These are phyloP conservation scores for Aspergillus bertholletiae DNA, from an alignment of 495 filamentous ascomycete genomes.

Conservation along the genomic window DNA sequence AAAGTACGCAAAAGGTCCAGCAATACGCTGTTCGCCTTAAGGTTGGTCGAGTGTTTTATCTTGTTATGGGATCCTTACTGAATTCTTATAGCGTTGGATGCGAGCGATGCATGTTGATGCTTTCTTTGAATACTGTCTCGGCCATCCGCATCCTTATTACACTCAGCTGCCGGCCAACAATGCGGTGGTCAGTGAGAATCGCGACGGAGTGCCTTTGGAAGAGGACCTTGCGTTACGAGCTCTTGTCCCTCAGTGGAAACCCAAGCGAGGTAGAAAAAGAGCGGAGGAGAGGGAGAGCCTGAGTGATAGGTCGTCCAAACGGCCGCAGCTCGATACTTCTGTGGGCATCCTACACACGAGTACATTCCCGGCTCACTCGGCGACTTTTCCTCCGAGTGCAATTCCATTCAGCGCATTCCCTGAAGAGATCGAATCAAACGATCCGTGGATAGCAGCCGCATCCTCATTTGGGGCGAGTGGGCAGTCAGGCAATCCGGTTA, in stretches of 20 bases:
- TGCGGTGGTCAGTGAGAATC: conserved; percentile 59
- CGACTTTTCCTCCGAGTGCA: conserved; percentile 54
- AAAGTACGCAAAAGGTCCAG: conserved; percentile 95
- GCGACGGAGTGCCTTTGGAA: conserved; percentile 85
- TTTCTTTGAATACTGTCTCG: conserved; percentile 88
- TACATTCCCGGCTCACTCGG: conserved; percentile 46
- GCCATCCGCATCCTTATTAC: conserved; percentile 79
- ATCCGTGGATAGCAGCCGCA: conserved; percentile 54
- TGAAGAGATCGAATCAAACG: conserved; percentile 45
- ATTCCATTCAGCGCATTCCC: conserved; percentile 60
- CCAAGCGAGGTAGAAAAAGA: conserved; percentile 82
- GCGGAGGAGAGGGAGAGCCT: conserved; percentile 70
- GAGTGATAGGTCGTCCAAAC: conserved; percentile 53
- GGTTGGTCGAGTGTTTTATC: conserved; percentile 43
- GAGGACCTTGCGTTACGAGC: conserved; percentile 91
- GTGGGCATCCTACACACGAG: conserved; percentile 54
- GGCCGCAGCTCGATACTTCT: conserved; percentile 67
- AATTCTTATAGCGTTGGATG: conserved; percentile 78
- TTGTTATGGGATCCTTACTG: neutral
- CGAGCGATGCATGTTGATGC: conserved; percentile 96
- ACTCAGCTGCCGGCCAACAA: conserved; percentile 68
- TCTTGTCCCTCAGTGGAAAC: conserved; percentile 83
- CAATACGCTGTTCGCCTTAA: conserved; percentile 95
- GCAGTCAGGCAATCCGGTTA: conserved; percentile 18
- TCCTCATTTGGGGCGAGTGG: conserved; percentile 29